A percentile compares a stretch with the other conserved stretches of the same genome.
Conservation (phyloP, 208 protist genomes). For the Crithidia bombi region DNA sequence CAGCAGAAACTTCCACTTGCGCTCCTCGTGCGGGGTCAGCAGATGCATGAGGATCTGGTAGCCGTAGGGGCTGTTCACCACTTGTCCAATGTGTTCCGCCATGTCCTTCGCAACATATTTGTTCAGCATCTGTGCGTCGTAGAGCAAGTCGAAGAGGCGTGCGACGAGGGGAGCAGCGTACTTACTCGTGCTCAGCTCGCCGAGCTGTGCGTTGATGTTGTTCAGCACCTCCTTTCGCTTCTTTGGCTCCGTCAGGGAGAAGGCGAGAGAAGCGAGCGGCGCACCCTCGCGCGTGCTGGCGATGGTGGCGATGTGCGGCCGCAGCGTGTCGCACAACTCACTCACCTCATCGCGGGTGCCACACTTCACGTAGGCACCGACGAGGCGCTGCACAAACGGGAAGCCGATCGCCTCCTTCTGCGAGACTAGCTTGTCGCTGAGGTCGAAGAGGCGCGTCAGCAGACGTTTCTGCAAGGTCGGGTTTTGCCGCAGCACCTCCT, state of each 20-base stretch:
- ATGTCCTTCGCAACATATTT: conserved; percentile 85
- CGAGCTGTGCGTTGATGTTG: conserved; percentile 66
- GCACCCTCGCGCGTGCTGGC: conserved; percentile 74
- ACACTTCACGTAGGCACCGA: conserved; percentile 64
- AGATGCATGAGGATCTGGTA: conserved; percentile 88
- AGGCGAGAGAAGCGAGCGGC: conserved; percentile 77
- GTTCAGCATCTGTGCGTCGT: conserved; percentile 82
- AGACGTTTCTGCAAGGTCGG: conserved; percentile 74
- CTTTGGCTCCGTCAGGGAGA: conserved; percentile 81
- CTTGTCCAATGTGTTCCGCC: conserved; percentile 59
- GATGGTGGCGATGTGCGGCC: conserved; percentile 73
- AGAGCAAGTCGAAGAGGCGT: conserved; percentile 87
- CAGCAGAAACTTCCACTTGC: conserved; percentile 76
- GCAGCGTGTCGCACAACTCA: conserved; percentile 86
- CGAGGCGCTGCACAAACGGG: conserved; percentile 87
- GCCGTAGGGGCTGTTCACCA: conserved; percentile 87
- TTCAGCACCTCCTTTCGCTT: conserved; percentile 85
- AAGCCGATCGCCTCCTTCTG: conserved; percentile 86
- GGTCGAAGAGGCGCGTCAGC: conserved; percentile 80
- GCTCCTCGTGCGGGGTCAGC: conserved; percentile 70
- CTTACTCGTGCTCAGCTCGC: conserved; percentile 75
- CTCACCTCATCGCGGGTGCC: conserved; percentile 84
- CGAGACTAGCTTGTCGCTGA: conserved; percentile 88
- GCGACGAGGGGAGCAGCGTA: conserved; percentile 86
- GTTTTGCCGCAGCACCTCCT: conserved; percentile 68